These are phyloP conservation scores for Casuarina cunninghamiana DNA, from an alignment of 306 rosid species.

Conservation along the genomic window DNA sequence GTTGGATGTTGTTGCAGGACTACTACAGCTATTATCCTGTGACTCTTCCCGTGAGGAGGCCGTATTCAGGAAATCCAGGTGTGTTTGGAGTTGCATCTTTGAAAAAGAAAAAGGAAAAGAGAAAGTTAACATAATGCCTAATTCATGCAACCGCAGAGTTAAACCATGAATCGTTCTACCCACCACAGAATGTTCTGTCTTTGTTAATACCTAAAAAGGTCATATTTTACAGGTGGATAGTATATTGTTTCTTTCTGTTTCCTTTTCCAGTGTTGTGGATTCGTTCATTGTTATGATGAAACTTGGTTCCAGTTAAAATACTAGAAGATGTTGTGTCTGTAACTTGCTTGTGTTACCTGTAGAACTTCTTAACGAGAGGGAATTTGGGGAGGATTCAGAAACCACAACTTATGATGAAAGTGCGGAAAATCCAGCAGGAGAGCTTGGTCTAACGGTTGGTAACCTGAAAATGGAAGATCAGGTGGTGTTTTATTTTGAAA, in stretches of 20 bases:
- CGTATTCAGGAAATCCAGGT: slow-evolving; percentile 90
- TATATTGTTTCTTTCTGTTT: not conserved
- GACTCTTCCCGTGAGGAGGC: slow-evolving; percentile 75
- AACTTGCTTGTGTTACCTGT: slow-evolving; percentile 24
- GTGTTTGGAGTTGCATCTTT: slow-evolving; percentile 24
- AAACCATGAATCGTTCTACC: slow-evolving; percentile 5
- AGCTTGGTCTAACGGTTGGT: slow-evolving; percentile 75
- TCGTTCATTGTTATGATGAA: slow-evolving; percentile 12
- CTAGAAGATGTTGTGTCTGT: slow-evolving; percentile 1
- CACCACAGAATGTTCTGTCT: slow-evolving; percentile 1
- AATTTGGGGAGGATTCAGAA: slow-evolving; percentile 64
- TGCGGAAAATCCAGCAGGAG: slow-evolving; percentile 40
- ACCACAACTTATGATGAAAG: slow-evolving; percentile 52
- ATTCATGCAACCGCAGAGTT: slow-evolving; percentile 8
- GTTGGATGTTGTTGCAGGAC: slow-evolving; percentile 59
- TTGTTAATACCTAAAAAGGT: not conserved
- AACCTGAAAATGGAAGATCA: slow-evolving; percentile 7
- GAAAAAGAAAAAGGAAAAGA: slow-evolving; percentile 2
- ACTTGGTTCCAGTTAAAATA: slow-evolving; percentile 7
- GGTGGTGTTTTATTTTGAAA: slow-evolving; percentile 1
- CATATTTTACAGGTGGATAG: slow-evolving; percentile 6
- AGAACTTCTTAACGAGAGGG: slow-evolving; percentile 69
- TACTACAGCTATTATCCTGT: slow-evolving; percentile 58
- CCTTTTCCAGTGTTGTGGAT: slow-evolving; percentile 12
- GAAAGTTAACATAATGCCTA: not conserved